Evolutionary conservation across 2,329 filamentous ascomycete genomes (phyloP), one percentile per base, ranked within the genome.

Genomic region (Botrytis tulipae): DNA sequence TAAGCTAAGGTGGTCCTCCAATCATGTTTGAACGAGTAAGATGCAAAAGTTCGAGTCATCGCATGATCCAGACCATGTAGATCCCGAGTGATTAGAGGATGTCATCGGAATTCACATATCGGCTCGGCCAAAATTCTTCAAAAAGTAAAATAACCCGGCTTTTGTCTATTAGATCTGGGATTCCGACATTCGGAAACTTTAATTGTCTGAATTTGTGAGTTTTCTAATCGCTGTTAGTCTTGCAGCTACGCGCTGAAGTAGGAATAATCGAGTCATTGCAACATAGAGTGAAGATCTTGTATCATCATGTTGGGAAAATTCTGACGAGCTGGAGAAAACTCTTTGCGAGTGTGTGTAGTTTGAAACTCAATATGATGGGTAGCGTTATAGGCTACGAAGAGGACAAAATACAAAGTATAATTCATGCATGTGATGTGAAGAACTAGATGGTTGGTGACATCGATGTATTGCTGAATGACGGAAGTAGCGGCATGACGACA

Each of bases 401-500:
- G 12, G 22, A n/a, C 25, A n/a, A 12, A n/a, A 7, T 16, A 25
- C 12, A 54, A n/a, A 54, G 25, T 25, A n/a, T 54, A n/a, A 7
- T n/a, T 7, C 4, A 3, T 51, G 10, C 12, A n/a, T 51, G 5
- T 51, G 48, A 1, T 10, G n/a, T n/a, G 48, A 51, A 51, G 25
- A n/a, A 7, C 4, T 2, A 6, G 12, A 51, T 3, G 0, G 2
- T 1, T n/a, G 5, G 6, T 51, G 25, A 14, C 48, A 51, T 16
- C 2, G n/a, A 57, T 57, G 51, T 29, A 29, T 57, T 18, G 14
- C 14, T 29, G 0, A 3, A 57, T 57, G n/a, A 18, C 14, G 5
- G 18, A 2, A 8, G n/a, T 18, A 4, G 2, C 3, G 1, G 48
- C 3, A 0, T 7, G 0, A 29, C 5, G 51, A 29, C 12, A 29